phyloP scores from a whole-genome alignment of 1,284 basidiomycete species.

The Trichosporon faecale region DNA sequence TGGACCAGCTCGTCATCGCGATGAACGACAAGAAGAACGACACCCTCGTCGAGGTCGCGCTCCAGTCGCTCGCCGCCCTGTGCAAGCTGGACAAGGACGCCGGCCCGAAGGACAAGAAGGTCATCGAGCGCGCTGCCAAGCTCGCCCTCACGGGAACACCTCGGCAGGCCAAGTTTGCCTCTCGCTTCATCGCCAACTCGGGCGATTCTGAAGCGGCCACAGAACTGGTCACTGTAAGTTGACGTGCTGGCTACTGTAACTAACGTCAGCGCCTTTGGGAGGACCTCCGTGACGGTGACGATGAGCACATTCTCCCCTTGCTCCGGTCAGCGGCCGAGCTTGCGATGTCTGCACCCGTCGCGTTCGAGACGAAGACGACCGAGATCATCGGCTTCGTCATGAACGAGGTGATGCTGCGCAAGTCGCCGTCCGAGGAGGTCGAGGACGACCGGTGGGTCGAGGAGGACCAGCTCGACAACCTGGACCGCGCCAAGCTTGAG shows the following conservation, averaged over 20 bases:
- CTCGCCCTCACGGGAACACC: conserved; percentile 64
- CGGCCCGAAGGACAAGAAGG: conserved; percentile 62
- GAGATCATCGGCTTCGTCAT: conserved; percentile 68
- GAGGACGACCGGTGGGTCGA: conserved; percentile 65
- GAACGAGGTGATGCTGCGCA: conserved; percentile 66
- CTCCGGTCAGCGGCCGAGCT: conserved; percentile 72
- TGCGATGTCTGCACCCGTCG: conserved; percentile 64
- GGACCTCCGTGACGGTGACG: conserved; percentile 60
- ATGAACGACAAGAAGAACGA: conserved; percentile 65
- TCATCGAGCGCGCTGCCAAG: conserved; percentile 64
- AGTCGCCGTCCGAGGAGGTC: conserved; percentile 52
- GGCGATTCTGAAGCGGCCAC: conserved; percentile 59
- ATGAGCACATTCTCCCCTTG: conserved; percentile 63
- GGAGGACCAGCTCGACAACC: conserved; percentile 58
- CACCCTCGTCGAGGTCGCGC: conserved; percentile 62
- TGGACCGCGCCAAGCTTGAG: conserved; percentile 64
- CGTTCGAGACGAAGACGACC: conserved; percentile 74
- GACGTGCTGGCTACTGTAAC: background rate
- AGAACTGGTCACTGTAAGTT: conserved; percentile 64
- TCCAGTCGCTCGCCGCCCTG: conserved; percentile 72
- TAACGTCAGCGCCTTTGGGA: conserved; percentile 44
- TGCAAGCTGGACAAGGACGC: conserved; percentile 61
- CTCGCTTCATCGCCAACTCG: conserved; percentile 67
- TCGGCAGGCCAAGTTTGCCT: conserved; percentile 81
- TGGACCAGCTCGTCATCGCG: conserved; percentile 68